Evolutionary conservation across 2,329 filamentous ascomycete species (phyloP).

Genomic region (Tympanopsis confertula): DNA sequence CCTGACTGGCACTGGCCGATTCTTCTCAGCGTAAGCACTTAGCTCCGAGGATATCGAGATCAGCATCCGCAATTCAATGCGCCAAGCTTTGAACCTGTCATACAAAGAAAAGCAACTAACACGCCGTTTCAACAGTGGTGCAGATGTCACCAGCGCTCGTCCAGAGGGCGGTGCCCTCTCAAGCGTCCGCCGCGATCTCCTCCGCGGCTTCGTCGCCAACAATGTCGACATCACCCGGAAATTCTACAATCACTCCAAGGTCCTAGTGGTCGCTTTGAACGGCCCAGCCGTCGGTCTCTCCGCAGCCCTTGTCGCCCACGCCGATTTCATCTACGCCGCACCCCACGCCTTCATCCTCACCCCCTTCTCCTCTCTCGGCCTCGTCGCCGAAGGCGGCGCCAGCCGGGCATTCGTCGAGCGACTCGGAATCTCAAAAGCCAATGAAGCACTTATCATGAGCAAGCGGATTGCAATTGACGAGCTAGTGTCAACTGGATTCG

Average conservation of each 20-base stretch:
- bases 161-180: neutral
- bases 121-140: slow-evolving; percentile 3
- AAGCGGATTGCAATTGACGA: slow-evolving; percentile 64
- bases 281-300: slow-evolving; percentile 82
- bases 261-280: slow-evolving; percentile 83
- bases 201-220: slow-evolving; percentile 65
- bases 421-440: slow-evolving; percentile 70
- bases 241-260: slow-evolving; percentile 88
- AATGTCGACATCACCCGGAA: slow-evolving; percentile 84
- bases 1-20: slow-evolving; percentile 49
- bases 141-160: slow-evolving; percentile 4
- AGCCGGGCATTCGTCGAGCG: slow-evolving; percentile 68
- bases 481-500: slow-evolving; percentile 66
- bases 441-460: slow-evolving; percentile 88
- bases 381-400: slow-evolving; percentile 80
- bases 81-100: neutral
- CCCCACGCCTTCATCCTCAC: slow-evolving; percentile 78
- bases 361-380: slow-evolving; percentile 78
- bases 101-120: slow-evolving; percentile 1
- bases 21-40: slow-evolving; percentile 48
- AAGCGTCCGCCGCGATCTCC: slow-evolving; percentile 9
- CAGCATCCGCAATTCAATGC: neutral
- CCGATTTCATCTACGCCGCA: slow-evolving; percentile 83
- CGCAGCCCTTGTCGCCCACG: slow-evolving; percentile 70
- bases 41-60: no score